Base-by-base conservation (phyloP, 805 yeast species). In the Candida corydali region DNA sequence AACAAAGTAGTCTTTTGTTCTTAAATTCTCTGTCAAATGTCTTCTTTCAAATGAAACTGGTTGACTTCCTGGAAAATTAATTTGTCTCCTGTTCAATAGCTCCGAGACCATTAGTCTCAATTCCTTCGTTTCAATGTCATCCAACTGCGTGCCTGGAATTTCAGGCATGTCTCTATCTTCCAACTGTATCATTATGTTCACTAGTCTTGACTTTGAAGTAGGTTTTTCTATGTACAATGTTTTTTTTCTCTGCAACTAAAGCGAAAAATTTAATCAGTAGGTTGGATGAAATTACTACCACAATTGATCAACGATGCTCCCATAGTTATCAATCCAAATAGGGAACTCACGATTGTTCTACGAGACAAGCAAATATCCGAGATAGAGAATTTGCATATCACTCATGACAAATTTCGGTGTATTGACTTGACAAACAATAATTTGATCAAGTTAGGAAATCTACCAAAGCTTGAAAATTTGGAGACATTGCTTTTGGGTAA, bases 51-150 rank as follows among this genome's bases (percentile, higher is more conserved):
- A 89, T 17, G 96, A 86, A 2, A 91, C 86, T 0, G 99, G 99
- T 60, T 94, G 98, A 1, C 96, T 81, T 0, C 98, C 97, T 2
- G 96, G 94, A 50, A 89, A 89, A 12, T 73, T 66, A 27, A 74
- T 70, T 22, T 78, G 70, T 39, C 65, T 61, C 28, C 46, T 80
- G 64, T 47, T 76, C 67, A 49, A 82, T 54, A 43, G 83, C 63
- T 50, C 76, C 54, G 88, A 80, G 3, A 89, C 82, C 61, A 80
- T 79, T 36, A 69, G 69, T 51, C 80, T 76, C 37, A 91, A 69
- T 39, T 76, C 87, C 17, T 72, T 73, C 0, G 83, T 77, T 15
- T 85, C 84, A 36, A 77, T 77, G 1, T 79, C 81, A 2, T 91
- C 84, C 44, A 88, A 86, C 36, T 72, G 65, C 11, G 75, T 76